phyloP scores from a whole-genome alignment of 73 alveolate species.

The Paramecium tetraurelia region DNA sequence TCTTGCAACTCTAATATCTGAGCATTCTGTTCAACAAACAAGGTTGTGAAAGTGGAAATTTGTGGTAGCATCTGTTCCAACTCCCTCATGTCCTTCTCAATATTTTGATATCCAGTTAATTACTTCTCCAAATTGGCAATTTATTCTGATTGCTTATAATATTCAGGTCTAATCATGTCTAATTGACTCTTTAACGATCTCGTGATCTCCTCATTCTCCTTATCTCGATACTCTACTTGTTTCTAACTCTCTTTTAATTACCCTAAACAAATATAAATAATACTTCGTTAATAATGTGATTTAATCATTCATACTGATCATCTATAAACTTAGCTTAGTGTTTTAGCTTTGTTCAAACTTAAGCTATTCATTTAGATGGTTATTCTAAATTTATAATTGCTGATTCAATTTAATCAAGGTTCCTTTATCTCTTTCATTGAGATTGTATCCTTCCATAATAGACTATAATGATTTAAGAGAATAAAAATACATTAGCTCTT shows the following conservation, averaged over 20 bases:
- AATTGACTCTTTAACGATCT: background rate
- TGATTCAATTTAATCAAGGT: background rate
- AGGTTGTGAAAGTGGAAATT: background rate
- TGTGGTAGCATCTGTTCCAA: background rate
- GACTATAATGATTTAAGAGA: background rate
- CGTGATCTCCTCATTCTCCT: background rate
- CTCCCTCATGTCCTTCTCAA: background rate
- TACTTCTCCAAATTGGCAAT: background rate
- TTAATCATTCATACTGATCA: conserved; percentile 7
- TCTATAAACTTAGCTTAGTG: background rate
- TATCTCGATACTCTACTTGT: background rate
- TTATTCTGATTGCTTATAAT: background rate
- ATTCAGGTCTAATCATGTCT: conserved; percentile 1
- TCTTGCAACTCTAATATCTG: background rate
- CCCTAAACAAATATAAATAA: background rate
- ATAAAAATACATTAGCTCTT: background rate
- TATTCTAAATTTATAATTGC: background rate
- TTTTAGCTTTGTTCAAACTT: background rate
- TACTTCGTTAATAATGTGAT: background rate
- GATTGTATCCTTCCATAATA: background rate
- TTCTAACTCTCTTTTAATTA: conserved; percentile 10
- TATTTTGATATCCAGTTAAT: background rate
- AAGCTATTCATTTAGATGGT: background rate
- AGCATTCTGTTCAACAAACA: background rate
- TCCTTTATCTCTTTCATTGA: background rate